Base-by-base conservation (phyloP, 2,329 filamentous ascomycete species). In the Coccinonectria pachysandricola region DNA sequence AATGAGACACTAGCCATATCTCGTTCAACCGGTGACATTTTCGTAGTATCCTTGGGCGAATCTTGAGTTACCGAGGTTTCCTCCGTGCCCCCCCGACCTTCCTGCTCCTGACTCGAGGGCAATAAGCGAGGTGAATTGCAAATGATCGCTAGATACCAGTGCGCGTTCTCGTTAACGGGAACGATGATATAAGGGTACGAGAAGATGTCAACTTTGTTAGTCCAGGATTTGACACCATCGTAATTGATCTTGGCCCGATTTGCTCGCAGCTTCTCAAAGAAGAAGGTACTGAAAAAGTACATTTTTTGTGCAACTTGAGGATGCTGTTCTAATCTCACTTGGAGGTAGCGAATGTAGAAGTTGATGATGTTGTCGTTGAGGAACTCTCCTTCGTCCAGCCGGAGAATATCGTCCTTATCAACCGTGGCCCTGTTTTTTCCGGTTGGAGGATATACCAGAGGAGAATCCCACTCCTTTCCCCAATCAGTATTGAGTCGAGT, bases 121-220 rank as follows among this genome's bases (percentile, higher is more conserved):
- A 73, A 46, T 12, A 91, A 63, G 26, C 68, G 75, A 4, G 74
- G 70, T 3, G 88, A 68, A 45, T 98, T 94, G 67, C 85, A 94
- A 27, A 98, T 88, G 30, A 98, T 88, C 9, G 85, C 86, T 39
- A 96, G 62, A 54, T 91, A 96, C 91, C 92, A 98, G 53, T 98
- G 91, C 2, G 65, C 59, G 40, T 74, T 64, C 48, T 95, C 82
- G 43, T 94, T 92, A 50, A 98, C 84, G 0, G 91, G 91, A 6
- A 98, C 80, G 8, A 96, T 68, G 32, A 96, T 76, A 50, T 87
- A 95, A 48, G 94, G 84, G 42, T 83, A 86, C 5, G 66, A 69
- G 45, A 96, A 83, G 7, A 98, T 57, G 48, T 98, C 83, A 12
- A 88, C 68, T 41, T 77, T 84, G 17, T 79, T 68, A 1, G 91